Base-by-base conservation (phyloP, 2,329 filamentous ascomycete genomes). In the Diaporthe vexans region DNA sequence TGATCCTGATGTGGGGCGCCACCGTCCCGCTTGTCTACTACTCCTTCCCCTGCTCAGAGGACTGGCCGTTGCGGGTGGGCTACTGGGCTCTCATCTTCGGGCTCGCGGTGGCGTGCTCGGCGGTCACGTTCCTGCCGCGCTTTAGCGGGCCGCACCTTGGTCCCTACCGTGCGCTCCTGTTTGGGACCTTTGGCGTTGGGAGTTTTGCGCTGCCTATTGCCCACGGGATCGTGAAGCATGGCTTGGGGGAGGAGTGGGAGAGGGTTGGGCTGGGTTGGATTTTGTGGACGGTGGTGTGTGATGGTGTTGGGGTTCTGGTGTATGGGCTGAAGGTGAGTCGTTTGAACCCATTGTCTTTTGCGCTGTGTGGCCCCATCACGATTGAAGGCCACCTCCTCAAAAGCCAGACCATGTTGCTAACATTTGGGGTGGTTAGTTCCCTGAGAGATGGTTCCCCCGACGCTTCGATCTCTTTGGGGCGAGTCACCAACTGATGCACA, bases 1-100 rank as follows among this genome's bases (percentile, higher is more conserved):
- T 92, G 3, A 83, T 89, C 9, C 80, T 92, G 74, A 92, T 92
- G 81, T 92, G 90, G 89, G 88, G 88, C 5, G 87, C 87, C 74
- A 91, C 89, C 61, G 83, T 91, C 9, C 90, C 91, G 6, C 86
- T 89, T 1, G 82, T 91, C n/a, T 89, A 88, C 78, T 90, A 90
- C 78, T 85, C 83, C 4, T 90, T 91, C 76, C 83, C 84, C 29
- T 85, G 84, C 73, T 78, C 83, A 9, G 71, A 8, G 1, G 46
- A n/a, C 78, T 2, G 46, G 0, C 48, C 72, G 15, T 76, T 83
- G 24, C 83, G 82, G 67, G 76, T 77, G 6, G 65, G 79, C 0
- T 88, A 88, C 78, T 81, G 81, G 79, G 73, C 74, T 0, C 74
- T 83, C 15, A 85, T 83, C 21, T 81, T 82, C 1, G 33, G 75